Evolutionary conservation across 441 rosid genomes (phyloP), one percentile per base, ranked within the genome.

Genomic region (Viola pubescens): DNA sequence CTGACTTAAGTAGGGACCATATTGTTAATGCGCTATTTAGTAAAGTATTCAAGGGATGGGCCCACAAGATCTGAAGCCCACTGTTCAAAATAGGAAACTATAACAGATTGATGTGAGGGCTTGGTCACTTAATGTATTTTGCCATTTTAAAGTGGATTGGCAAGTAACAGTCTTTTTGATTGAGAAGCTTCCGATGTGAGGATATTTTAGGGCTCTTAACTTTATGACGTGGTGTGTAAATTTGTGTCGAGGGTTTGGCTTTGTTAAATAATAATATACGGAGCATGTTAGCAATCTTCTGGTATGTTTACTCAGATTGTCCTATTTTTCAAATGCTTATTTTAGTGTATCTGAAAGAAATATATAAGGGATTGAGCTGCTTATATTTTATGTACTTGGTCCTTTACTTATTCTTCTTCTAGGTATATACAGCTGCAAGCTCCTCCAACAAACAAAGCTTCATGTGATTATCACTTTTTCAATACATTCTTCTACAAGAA

Each of bases 401-500:
- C 9, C 57, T 13, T 55, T 52, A 53, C 39, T 62, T 48, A 38
- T 50, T 63, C 45, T 48, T 67, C 62, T 72, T 55, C 47, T 75
- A 89, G 99, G 71, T 90, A 79, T 73, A 74, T 90, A 63, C 81
- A 76, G 80, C 77, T 73, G 71, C 85, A 81, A 67, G 77, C 77
- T 50, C 72, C 83, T 59, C 63, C 77, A 64, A 58, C 79, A 47
- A 76, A 77, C 62, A 74, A 78, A 69, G 82, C 78, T 47, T 69
- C 67, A 50, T 63, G 64, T 12, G 86, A 85, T 73, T 86, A 71
- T 72, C 97, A 84, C 69, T 82, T 86, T 69, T 88, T 90, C 70
- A 88, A 81, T 71, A 94, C 99, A 16, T 94, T 82, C 73, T 94
- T 94, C 72, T 90, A 94, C 77, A 77, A 76, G 68, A 94, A 90